Evolutionary conservation across 2,329 filamentous ascomycete genomes (phyloP).

Genomic region (Blumeria graminis): DNA sequence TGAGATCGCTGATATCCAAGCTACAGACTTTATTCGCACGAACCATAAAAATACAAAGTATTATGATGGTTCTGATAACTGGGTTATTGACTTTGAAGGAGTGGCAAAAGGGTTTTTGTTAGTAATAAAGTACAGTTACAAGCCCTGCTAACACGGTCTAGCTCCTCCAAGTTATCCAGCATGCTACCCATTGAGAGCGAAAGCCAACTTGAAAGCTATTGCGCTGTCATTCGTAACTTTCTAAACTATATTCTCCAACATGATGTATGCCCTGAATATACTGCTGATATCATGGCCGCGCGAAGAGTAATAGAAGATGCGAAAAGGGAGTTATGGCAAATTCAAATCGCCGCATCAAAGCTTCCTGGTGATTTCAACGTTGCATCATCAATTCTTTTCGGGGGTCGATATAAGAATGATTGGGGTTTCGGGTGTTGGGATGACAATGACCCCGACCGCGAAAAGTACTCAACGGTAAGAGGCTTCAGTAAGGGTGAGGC

Average conservation of each 20-base stretch:
- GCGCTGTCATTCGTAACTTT: slow-evolving; percentile 58
- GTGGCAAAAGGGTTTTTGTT: slow-evolving; percentile 61
- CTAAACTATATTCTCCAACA: slow-evolving; percentile 70
- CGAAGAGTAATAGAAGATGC: slow-evolving; percentile 41
- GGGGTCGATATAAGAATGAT: slow-evolving; percentile 17
- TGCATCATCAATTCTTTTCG: slow-evolving; percentile 47
- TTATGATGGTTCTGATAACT: slow-evolving; percentile 30
- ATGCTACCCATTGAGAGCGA: slow-evolving; percentile 30
- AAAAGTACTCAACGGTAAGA: slow-evolving; percentile 10
- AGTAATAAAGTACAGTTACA: slow-evolving; percentile 14
- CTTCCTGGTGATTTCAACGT: slow-evolving; percentile 63
- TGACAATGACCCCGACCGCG: slow-evolving; percentile 6
- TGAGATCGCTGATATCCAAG: slow-evolving; percentile 38
- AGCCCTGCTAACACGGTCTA: slow-evolving; percentile 12
- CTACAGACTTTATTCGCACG: slow-evolving; percentile 31
- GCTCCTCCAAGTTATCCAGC: slow-evolving; percentile 30
- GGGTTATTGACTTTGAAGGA: slow-evolving; percentile 58
- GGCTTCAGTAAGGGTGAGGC: slow-evolving; percentile 17
- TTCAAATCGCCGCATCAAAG: slow-evolving; percentile 23
- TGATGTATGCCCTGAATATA: slow-evolving; percentile 65
- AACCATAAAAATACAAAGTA: slow-evolving; percentile 19
- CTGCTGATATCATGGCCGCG: slow-evolving; percentile 39
- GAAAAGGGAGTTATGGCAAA: slow-evolving; percentile 37
- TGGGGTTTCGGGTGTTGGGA: slow-evolving; percentile 4
- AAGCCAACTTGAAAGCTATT: slow-evolving; percentile 30